A percentile compares a stretch with the other conserved stretches of the same genome.
These are phyloP conservation scores for Aethionema arabicum DNA, from an alignment of 345 rosid species.

Conservation along the genomic window DNA sequence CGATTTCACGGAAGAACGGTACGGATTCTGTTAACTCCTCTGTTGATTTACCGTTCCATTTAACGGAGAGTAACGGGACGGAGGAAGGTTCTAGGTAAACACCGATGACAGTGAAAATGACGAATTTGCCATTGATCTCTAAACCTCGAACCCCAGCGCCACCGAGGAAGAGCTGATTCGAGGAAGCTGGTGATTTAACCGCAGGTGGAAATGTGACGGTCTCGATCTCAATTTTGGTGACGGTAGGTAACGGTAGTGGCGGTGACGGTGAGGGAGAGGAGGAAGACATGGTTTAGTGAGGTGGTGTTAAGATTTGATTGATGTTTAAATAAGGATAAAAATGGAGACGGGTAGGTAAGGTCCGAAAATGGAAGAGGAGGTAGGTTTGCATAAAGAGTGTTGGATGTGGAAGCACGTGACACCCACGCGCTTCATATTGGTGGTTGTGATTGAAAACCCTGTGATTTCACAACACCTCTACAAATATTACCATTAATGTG, in stretches of 20 bases:
- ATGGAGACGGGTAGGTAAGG: not conserved
- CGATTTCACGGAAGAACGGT: constrained; percentile 73
- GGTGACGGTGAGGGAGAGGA: not conserved
- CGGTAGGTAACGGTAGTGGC: constrained; percentile 33
- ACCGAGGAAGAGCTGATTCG: constrained; percentile 62
- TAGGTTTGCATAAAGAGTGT: too few relatives aligned
- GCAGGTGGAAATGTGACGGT: constrained; percentile 50
- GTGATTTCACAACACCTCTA: too few relatives aligned
- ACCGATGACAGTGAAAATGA: constrained; percentile 77
- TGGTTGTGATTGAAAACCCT: too few relatives aligned
- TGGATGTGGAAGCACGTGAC: not conserved
- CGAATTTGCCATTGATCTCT: constrained; percentile 69
- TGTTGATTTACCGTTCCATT: constrained; percentile 66
- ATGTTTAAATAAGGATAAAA: not conserved
- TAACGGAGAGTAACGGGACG: constrained; percentile 50
- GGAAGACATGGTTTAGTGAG: constrained; percentile 23
- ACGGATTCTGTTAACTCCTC: constrained; percentile 58
- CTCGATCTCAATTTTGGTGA: constrained; percentile 51
- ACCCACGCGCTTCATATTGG: not conserved
- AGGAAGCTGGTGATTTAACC: constrained; percentile 67
- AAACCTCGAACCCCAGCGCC: constrained; percentile 94
- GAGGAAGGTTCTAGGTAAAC: constrained; percentile 67
- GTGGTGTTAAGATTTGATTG: constrained; percentile 13
- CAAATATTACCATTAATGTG: too few relatives aligned
- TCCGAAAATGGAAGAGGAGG: not conserved